Conservation (phyloP, 2,329 filamentous ascomycete species). For the Trichoderma polysporum region DNA sequence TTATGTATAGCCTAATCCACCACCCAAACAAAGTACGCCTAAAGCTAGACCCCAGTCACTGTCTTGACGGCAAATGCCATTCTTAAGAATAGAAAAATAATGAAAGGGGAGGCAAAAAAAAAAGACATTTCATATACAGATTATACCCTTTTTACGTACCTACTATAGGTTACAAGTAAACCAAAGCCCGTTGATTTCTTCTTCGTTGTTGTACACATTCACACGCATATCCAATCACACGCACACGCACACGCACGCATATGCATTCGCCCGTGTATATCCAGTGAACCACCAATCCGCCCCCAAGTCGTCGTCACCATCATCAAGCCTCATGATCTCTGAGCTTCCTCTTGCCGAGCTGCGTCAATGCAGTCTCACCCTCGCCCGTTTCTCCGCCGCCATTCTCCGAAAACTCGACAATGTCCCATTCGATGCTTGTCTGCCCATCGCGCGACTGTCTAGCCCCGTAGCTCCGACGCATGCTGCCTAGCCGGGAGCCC, state of each 20-base stretch:
- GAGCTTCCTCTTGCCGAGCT: slow-evolving; percentile 53
- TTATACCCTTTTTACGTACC: neutral
- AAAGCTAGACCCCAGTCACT: neutral
- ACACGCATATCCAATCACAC: neutral
- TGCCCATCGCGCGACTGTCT: slow-evolving; percentile 59
- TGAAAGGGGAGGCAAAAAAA: neutral
- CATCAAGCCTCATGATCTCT: slow-evolving; percentile 39
- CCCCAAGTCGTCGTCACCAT: neutral
- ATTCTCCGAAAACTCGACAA: slow-evolving; percentile 67
- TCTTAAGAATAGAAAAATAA: neutral
- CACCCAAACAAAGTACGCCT: neutral
- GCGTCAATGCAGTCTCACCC: slow-evolving; percentile 32
- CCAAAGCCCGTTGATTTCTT: neutral
- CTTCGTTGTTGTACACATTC: neutral
- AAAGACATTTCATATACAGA: neutral
- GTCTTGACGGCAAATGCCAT: neutral
- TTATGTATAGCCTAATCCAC: neutral
- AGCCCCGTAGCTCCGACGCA: slow-evolving; percentile 61
- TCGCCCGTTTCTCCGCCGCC: slow-evolving; percentile 34
- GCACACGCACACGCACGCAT: neutral
- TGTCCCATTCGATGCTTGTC: slow-evolving; percentile 76
- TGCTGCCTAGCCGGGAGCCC: slow-evolving; percentile 68
- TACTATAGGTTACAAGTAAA: neutral
- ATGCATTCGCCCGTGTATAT: too few species aligned
- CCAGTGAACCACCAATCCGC: neutral